A percentile compares a stretch with the other conserved stretches of the same genome.
phyloP scores from a whole-genome alignment of 78 protist genomes.

The Chrysochromulina parva region DNA sequence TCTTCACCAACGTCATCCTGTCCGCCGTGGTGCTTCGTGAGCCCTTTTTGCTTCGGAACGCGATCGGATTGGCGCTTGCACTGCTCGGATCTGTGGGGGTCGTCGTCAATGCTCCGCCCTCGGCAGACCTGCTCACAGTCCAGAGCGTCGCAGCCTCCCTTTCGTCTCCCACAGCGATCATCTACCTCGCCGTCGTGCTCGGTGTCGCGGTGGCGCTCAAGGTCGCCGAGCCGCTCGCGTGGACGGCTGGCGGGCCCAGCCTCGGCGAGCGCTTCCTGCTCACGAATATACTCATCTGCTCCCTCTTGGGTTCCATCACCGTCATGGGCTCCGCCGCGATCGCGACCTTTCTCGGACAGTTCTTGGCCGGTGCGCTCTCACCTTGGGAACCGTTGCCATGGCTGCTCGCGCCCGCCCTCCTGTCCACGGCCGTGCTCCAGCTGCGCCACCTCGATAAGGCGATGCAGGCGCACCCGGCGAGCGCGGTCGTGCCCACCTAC shows the following conservation, averaged over 20 bases:
- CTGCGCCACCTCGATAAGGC: background rate
- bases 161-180: background rate
- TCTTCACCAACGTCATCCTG: conserved; percentile 26
- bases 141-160: background rate
- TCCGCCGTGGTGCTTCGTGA: background rate
- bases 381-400: too few relatives aligned
- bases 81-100: conserved; percentile 7
- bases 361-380: too few relatives aligned
- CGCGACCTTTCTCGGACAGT: too few relatives aligned
- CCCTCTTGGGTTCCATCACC: conserved; percentile 27
- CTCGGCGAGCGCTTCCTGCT: background rate
- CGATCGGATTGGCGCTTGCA: background rate
- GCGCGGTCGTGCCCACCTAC: conserved; percentile 27
- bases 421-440: background rate
- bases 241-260: too few relatives aligned
- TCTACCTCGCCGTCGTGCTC: background rate
- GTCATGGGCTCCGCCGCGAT: background rate
- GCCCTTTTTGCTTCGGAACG: background rate
- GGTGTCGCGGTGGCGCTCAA: too few relatives aligned
- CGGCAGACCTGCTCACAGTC: background rate
- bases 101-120: background rate
- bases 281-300: background rate
- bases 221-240: background rate
- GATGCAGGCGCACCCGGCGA: background rate
- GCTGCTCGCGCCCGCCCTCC: too few relatives aligned